phyloP scores from a whole-genome alignment of 768 basidiomycete genomes.

The Mycena rebaudengoi region DNA sequence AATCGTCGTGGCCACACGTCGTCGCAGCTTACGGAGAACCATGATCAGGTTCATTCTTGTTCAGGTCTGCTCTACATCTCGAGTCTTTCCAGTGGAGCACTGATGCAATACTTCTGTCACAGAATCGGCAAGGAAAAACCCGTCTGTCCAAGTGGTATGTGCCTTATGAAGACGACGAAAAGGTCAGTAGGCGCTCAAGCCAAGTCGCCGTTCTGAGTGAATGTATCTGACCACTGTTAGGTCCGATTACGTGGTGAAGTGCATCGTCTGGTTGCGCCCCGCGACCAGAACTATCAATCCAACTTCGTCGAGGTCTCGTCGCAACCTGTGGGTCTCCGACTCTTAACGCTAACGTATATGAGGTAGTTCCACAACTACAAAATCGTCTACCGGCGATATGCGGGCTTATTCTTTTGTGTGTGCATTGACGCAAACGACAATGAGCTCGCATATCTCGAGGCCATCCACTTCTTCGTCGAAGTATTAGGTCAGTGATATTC shows the following conservation, averaged over 20 bases:
- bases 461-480: conserved; percentile 98
- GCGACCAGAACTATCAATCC: conserved; percentile 98
- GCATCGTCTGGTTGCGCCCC: conserved; percentile 91
- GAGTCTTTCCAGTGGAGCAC: neutral
- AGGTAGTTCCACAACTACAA: conserved; percentile 96
- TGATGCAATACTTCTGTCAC: neutral
- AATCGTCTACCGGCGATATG: conserved; percentile 95
- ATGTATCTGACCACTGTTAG: too few species aligned
- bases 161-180: conserved; percentile 98
- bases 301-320: conserved; percentile 96
- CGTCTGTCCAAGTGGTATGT: conserved; percentile 98
- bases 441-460: conserved; percentile 95
- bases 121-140: conserved; percentile 99
- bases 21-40: too few species aligned
- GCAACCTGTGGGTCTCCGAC: neutral
- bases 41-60: conserved; percentile 99
- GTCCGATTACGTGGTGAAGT: conserved; percentile 95
- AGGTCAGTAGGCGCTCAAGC: conserved; percentile 56
- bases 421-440: conserved; percentile 99
- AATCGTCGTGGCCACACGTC: too few species aligned
- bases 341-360: too few species aligned
- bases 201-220: too few species aligned
- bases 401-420: conserved; percentile 96
- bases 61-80: conserved; percentile 60
- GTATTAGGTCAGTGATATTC: conserved; percentile 79